Percentiles rank a stretch among this genome's conserved stretches.
These are phyloP conservation scores for Filobasidium floriforme DNA, from an alignment of 768 basidiomycete genomes.

Conservation along the genomic window DNA sequence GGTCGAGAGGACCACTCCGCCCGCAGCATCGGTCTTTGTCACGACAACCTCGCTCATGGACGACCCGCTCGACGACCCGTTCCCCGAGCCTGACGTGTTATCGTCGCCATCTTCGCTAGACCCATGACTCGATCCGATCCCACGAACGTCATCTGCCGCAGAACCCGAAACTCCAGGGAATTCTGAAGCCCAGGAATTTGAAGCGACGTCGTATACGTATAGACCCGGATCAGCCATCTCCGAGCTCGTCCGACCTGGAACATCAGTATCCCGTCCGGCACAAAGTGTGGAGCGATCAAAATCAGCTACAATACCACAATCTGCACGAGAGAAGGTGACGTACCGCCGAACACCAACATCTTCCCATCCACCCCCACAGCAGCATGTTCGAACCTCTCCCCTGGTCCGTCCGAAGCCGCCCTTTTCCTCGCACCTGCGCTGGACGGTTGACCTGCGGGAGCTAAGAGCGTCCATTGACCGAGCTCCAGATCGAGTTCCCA, in stretches of 20 bases:
- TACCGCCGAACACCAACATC: conserved; percentile 58
- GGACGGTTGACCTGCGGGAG: too few relatives aligned
- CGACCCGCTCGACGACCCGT: too few relatives aligned
- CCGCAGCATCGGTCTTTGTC: too few relatives aligned
- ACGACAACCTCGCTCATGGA: too few relatives aligned
- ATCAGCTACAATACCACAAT: too few relatives aligned
- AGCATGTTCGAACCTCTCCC: conserved; percentile 64
- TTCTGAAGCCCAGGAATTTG: neutral
- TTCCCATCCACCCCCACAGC: conserved; percentile 57
- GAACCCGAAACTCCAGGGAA: neutral
- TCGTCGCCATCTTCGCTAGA: too few relatives aligned
- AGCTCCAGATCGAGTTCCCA: conserved; percentile 34
- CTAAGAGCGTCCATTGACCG: too few relatives aligned
- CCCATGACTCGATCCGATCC: too few relatives aligned
- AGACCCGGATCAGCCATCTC: neutral
- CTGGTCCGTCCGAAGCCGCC: conserved; percentile 54
- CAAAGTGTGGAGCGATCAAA: neutral
- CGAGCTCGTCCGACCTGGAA: neutral
- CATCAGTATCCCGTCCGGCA: neutral
- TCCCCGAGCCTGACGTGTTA: too few relatives aligned
- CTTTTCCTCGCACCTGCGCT: conserved; percentile 40
- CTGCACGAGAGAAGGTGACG: too few relatives aligned
- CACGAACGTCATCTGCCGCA: neutral
- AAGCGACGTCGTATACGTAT: neutral
- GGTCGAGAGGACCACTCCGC: too few relatives aligned